phyloP scores from a whole-genome alignment of 1,284 basidiomycete genomes.

The Sporisorium scitamineum region DNA sequence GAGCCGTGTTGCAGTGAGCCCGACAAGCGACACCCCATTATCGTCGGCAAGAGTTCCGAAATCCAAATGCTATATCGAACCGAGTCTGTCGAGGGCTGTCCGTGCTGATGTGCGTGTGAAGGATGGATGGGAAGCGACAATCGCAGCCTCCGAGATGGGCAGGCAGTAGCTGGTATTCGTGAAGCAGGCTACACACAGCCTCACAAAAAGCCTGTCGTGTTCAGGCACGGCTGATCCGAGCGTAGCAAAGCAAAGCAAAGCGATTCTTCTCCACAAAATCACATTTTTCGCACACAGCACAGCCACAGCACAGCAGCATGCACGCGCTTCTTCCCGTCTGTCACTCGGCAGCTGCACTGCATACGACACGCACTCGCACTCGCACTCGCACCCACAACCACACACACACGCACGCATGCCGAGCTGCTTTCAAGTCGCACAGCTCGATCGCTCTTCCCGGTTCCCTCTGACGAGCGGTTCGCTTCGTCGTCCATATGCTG shows the following conservation, averaged over 20 bases:
- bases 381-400: too few species aligned
- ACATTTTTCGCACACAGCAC: neutral
- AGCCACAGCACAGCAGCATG: neutral
- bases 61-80: neutral
- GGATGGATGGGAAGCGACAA: neutral
- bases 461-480: too few species aligned
- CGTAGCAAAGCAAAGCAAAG: slow-evolving; percentile 1
- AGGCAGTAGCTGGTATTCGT: neutral
- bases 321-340: neutral
- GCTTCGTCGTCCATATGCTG: too few species aligned
- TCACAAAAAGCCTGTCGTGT: too few species aligned
- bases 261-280: slow-evolving; percentile 5
- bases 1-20: too few species aligned
- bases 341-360: neutral
- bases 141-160: neutral
- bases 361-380: neutral
- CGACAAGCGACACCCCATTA: too few species aligned
- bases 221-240: slow-evolving; percentile 5
- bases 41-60: neutral
- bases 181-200: neutral
- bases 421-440: neutral
- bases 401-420: neutral
- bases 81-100: neutral
- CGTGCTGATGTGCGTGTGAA: neutral
- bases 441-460: too few species aligned